Evolutionary conservation across 2,329 filamentous ascomycete genomes (phyloP).

Genomic region (Sporothrix sp.): DNA sequence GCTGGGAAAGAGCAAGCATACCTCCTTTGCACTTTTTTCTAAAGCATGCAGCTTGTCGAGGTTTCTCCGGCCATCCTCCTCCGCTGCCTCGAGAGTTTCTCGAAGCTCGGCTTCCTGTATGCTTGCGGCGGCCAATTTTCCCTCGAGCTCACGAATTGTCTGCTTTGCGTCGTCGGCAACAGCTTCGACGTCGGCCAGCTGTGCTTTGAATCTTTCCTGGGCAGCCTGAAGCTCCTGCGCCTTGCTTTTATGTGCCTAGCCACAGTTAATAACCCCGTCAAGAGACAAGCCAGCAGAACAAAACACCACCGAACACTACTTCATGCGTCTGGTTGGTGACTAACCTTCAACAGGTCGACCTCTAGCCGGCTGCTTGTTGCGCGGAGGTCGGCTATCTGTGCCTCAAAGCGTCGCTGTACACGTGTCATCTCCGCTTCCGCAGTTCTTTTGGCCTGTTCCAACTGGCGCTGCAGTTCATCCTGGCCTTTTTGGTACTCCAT

Average conservation of each 20-base stretch:
- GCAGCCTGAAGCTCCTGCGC: constrained; percentile 49
- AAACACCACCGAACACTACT: too few species aligned
- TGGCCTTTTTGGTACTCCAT: constrained; percentile 21
- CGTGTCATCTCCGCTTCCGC: constrained; percentile 41
- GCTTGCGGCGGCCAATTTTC: constrained; percentile 21
- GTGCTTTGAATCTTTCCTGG: constrained; percentile 39
- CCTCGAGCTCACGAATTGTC: constrained; percentile 23
- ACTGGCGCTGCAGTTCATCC: constrained; percentile 14
- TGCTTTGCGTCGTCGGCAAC: constrained; percentile 16
- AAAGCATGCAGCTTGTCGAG: constrained; percentile 21
- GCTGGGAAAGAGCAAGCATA: background rate
- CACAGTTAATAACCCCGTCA: too few species aligned
- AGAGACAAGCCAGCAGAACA: too few species aligned
- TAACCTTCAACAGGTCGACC: constrained; percentile 51
- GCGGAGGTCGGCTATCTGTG: constrained; percentile 53
- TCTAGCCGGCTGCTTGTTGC: constrained; percentile 52
- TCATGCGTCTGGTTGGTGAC: too few species aligned
- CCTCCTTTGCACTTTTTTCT: constrained; percentile 26
- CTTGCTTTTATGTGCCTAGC: constrained; percentile 50
- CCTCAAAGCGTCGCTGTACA: constrained; percentile 41
- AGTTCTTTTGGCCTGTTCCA: constrained; percentile 36
- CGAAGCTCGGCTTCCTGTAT: constrained; percentile 15
- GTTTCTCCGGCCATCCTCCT: constrained; percentile 23
- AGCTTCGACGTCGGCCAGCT: constrained; percentile 23
- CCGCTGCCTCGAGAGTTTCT: constrained; percentile 22